Evolutionary conservation across 2,329 filamentous ascomycete species (phyloP).

Genomic region (Phyllosticta paracitricarpa): DNA sequence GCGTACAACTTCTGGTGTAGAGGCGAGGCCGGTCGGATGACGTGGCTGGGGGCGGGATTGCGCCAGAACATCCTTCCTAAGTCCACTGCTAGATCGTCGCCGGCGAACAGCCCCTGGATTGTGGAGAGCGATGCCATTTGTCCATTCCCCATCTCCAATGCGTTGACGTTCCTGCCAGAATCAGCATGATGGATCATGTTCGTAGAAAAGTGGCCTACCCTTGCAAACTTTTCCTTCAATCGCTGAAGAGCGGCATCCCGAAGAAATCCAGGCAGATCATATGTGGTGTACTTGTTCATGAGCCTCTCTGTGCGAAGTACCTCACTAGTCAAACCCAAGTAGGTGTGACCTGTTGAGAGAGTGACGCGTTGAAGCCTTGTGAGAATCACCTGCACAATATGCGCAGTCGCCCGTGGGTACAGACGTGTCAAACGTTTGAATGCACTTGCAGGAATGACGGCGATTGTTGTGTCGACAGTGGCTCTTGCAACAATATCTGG

Average conservation of each 20-base stretch:
- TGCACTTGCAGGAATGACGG: conserved; percentile 92
- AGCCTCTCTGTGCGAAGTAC: conserved; percentile 86
- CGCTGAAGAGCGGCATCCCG: conserved; percentile 73
- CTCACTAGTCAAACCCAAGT: conserved; percentile 83
- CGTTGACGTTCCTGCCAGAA: conserved; percentile 58
- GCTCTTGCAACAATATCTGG: conserved; percentile 96
- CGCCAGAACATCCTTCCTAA: conserved; percentile 67
- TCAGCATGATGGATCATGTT: neutral
- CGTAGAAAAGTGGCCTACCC: conserved; percentile 17
- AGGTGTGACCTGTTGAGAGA: conserved; percentile 86
- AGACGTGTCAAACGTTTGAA: conserved; percentile 86
- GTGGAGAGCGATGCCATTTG: conserved; percentile 90
- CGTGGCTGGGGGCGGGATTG: conserved; percentile 30
- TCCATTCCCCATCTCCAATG: conserved; percentile 67
- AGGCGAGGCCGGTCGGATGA: conserved; percentile 16
- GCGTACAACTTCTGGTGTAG: neutral
- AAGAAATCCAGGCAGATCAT: conserved; percentile 83
- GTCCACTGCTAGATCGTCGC: conserved; percentile 60
- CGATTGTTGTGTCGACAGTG: conserved; percentile 93
- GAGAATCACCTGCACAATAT: conserved; percentile 95
- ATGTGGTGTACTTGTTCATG: conserved; percentile 87
- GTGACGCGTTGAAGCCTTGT: conserved; percentile 92
- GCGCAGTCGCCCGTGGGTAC: conserved; percentile 91
- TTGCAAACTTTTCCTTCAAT: conserved; percentile 84
- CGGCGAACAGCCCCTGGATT: conserved; percentile 60